Percentiles rank a stretch among this genome's conserved stretches.
Evolutionary conservation across 2,329 filamentous ascomycete species (phyloP).

Genomic region (Cladosporium colombiae): DNA sequence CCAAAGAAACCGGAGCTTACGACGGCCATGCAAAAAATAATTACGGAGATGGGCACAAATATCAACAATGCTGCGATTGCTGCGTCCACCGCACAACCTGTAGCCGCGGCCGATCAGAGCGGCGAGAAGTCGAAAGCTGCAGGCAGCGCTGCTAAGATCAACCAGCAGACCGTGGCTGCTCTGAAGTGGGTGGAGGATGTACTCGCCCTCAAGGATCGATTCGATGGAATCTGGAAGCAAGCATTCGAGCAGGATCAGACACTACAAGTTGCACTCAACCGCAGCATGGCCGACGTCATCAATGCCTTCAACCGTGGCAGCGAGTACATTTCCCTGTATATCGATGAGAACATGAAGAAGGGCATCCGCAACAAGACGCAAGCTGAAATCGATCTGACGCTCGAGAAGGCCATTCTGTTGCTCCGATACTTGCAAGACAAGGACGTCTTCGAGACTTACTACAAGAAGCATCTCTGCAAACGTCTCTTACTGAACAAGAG

Average conservation of each 20-base stretch:
- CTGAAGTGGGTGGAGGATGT: conserved; percentile 97
- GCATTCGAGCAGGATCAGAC: conserved; percentile 76
- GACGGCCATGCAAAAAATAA: conserved; percentile 68
- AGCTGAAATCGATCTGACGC: conserved; percentile 74
- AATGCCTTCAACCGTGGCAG: conserved; percentile 81
- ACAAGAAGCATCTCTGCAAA: conserved; percentile 93
- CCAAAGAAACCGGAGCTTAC: conserved; percentile 69
- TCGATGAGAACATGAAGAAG: conserved; percentile 93
- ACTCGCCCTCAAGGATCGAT: conserved; percentile 80
- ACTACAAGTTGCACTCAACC: conserved; percentile 78
- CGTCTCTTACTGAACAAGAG: conserved; percentile 86
- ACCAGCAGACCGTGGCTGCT: conserved; percentile 81
- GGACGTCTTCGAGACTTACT: conserved; percentile 94
- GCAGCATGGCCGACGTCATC: conserved; percentile 90
- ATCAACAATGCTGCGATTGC: conserved; percentile 69
- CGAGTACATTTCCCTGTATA: conserved; percentile 93
- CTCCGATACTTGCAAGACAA: conserved; percentile 88
- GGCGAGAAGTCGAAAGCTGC: conserved; percentile 50
- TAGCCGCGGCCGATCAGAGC: conserved; percentile 52
- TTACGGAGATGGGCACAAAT: conserved; percentile 77
- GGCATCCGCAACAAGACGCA: conserved; percentile 93
- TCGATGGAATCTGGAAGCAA: conserved; percentile 72
- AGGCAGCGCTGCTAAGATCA: conserved; percentile 53
- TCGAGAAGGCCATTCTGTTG: conserved; percentile 87
- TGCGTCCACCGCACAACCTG: conserved; percentile 51